Conservation (phyloP, 2,329 filamentous ascomycete genomes). For the Cercospora zeae-maydis region DNA sequence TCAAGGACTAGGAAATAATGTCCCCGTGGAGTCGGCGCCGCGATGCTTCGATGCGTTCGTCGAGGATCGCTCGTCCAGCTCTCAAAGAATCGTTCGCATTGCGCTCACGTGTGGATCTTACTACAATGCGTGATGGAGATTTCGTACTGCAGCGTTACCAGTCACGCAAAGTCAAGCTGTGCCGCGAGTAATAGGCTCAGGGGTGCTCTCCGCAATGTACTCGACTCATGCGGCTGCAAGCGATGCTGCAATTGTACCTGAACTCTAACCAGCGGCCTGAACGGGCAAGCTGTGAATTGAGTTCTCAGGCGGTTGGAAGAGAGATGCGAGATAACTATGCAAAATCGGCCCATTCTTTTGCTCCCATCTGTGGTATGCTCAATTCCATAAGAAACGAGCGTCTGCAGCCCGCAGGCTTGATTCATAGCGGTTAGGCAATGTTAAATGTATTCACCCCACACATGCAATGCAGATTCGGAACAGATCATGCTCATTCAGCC, state of each 20-base stretch:
- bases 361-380: too few relatives aligned
- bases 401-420: too few relatives aligned
- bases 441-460: too few relatives aligned
- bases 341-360: not conserved
- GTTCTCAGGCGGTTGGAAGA: not conserved
- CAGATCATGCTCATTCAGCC: not conserved
- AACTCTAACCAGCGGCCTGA: not conserved
- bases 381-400: too few relatives aligned
- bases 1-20: not conserved
- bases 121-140: not conserved
- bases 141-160: not conserved
- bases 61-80: not conserved
- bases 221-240: not conserved
- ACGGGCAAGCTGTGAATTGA: not conserved
- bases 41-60: not conserved
- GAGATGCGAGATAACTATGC: not conserved
- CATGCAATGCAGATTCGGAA: not conserved
- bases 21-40: not conserved
- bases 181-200: constrained; percentile 5
- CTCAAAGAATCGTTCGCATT: not conserved
- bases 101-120: not conserved
- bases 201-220: not conserved
- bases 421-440: too few relatives aligned
- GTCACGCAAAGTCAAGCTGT: not conserved
- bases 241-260: not conserved